Base-by-base conservation (phyloP, 2,329 filamentous ascomycete genomes). In the Raffaelea deltoideospora region DNA sequence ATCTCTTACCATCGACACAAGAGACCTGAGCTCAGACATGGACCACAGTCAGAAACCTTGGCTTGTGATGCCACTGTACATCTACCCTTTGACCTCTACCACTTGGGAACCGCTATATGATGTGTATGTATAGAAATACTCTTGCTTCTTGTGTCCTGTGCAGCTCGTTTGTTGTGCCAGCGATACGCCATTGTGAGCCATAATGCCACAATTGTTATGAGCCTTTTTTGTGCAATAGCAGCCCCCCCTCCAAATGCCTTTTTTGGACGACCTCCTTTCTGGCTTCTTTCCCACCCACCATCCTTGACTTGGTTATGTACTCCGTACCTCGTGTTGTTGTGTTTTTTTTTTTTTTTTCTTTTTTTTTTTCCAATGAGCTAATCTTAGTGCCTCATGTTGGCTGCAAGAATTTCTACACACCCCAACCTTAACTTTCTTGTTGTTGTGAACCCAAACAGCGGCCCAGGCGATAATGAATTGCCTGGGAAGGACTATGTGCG, bases 401-500 rank as follows among this genome's bases (percentile, higher is more conserved):
- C 10, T 32, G 35, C 21, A 14, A 35, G 37, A 7, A 39, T 39
- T 17, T 19, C 19, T n/a, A 33, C 26, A 5, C 18, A 35, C 10
- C 37, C 33, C 3, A 29, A 39, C n/a, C 1, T 35, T 15, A 26
- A 30, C 18, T 39, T 39, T 21, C 9, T 39, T 8, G 33, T 39
- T 5, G 4, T 39, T 4, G 37, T 39, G 15, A 39, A 39, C 28
- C 37, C 37, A 3, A 39, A 39, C 23, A 39, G 37, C 18, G 37
- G 37, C 21, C 37, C 37, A 11, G 37, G 37, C 22, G 19, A 14
- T 10, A 22, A 17, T 2, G 28, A 31, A 13, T 28, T 41, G 9
- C 41, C 41, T 3, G 18, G 37, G 15, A 15, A 30, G 15, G 41
- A 43, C 33, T 43, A 43, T 30, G 35, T 33, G 10, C 41, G 41